Evolutionary conservation across 768 basidiomycete species (phyloP).

Genomic region (Hericium rajendrae): DNA sequence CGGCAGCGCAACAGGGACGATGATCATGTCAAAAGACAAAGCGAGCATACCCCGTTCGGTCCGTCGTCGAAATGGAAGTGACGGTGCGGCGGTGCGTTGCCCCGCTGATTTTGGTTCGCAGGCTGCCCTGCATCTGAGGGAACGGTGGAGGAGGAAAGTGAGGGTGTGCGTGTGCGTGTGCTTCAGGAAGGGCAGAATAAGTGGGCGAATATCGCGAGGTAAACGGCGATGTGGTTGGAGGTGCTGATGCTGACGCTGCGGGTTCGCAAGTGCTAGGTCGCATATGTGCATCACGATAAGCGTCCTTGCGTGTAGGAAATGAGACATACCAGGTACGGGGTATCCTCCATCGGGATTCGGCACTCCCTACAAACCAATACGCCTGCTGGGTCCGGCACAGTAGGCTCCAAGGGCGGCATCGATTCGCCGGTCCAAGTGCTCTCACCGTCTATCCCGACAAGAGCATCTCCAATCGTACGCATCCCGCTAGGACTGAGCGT

Average conservation of each 20-base stretch:
- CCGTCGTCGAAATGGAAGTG: background rate
- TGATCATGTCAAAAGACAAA: background rate
- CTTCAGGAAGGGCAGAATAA: background rate
- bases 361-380: background rate
- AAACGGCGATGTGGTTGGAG: background rate
- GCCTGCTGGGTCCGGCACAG: background rate
- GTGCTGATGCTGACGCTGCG: background rate
- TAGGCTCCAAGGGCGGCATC: background rate
- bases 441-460: background rate
- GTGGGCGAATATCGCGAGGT: background rate
- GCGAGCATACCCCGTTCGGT: background rate
- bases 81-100: no score
- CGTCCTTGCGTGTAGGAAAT: background rate
- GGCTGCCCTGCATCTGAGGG: background rate
- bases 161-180: background rate
- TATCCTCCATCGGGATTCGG: background rate
- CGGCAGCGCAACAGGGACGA: background rate
- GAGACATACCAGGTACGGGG: background rate
- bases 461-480: slow-evolving; percentile 12
- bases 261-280: background rate
- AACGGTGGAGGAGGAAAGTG: background rate
- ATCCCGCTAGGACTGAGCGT: slow-evolving; percentile 3
- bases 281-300: no score
- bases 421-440: slow-evolving; percentile 1
- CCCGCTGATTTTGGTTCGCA: no score